Percentiles rank a stretch among this genome's conserved stretches.
These are phyloP conservation scores for Nothophoma quercina DNA, from an alignment of 2,329 filamentous ascomycete species.

Conservation along the genomic window DNA sequence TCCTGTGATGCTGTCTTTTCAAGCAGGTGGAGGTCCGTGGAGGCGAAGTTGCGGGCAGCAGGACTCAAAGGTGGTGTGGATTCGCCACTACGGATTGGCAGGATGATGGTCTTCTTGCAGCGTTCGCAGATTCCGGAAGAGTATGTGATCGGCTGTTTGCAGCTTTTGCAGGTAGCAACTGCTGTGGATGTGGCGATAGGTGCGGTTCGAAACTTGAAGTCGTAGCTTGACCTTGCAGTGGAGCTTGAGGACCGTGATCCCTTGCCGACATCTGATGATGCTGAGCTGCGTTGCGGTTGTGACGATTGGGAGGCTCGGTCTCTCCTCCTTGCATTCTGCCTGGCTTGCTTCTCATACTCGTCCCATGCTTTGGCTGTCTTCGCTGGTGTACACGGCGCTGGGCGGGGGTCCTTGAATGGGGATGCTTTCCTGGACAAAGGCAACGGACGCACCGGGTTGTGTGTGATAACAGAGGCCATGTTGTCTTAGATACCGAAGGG, in stretches of 20 bases:
- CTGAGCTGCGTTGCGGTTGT: constrained; percentile 29
- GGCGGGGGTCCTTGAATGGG: constrained; percentile 37
- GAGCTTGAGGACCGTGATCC: constrained; percentile 12
- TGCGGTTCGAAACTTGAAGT: constrained; percentile 33
- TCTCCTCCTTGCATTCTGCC: constrained; percentile 42
- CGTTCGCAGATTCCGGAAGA: constrained; percentile 39
- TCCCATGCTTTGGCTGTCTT: constrained; percentile 47
- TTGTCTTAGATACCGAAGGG: constrained; percentile 7
- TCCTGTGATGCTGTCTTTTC: constrained; percentile 26
- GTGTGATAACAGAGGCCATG: constrained; percentile 27
- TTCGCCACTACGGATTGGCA: constrained; percentile 28
- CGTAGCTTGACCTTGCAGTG: constrained; percentile 32
- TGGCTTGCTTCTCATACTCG: constrained; percentile 42
- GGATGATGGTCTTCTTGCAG: constrained; percentile 41
- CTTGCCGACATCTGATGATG: constrained; percentile 29
- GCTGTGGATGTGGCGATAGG: constrained; percentile 24
- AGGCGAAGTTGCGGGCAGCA: constrained; percentile 32
- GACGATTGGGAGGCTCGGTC: constrained; percentile 26
- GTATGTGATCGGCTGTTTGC: constrained; percentile 37
- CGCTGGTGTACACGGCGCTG: constrained; percentile 36
- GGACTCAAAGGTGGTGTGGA: constrained; percentile 39
- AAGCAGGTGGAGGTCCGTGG: constrained; percentile 29
- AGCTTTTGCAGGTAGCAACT: constrained; percentile 42
- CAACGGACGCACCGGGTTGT: constrained; percentile 30
- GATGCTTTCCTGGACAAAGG: constrained; percentile 35